phyloP scores from a whole-genome alignment of 192 early-diverging fungal genomes.

The Backusella circina region DNA sequence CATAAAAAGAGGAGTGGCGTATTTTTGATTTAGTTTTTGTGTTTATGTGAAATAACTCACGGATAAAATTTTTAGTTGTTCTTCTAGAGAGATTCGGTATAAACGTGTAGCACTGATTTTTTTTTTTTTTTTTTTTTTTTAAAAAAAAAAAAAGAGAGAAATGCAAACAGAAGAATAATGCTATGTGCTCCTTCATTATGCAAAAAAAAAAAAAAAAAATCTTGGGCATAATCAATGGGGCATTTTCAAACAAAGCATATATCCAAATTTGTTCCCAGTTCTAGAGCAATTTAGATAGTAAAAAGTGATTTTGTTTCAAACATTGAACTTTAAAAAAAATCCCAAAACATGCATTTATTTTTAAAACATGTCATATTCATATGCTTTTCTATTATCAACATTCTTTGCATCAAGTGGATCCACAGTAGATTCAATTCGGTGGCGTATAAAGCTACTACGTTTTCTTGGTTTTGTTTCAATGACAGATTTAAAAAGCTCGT shows the following conservation, averaged over 20 bases:
- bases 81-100: background rate
- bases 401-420: slow-evolving; percentile 33
- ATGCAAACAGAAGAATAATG: too few species aligned
- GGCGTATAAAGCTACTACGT: slow-evolving; percentile 9
- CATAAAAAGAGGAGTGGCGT: too few species aligned
- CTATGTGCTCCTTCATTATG: too few species aligned
- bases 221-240: background rate
- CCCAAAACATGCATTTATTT: background rate
- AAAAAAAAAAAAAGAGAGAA: too few species aligned
- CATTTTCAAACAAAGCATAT: background rate
- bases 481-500: slow-evolving; percentile 2
- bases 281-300: too few species aligned
- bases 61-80: background rate
- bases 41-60: background rate
- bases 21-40: too few species aligned
- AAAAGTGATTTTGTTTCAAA: background rate
- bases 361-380: slow-evolving; percentile 25
- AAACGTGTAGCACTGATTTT: background rate
- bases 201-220: too few species aligned
- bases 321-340: background rate
- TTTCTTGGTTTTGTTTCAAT: slow-evolving; percentile 7
- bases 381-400: slow-evolving; percentile 19
- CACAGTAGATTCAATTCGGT: background rate
- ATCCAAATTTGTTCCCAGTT: background rate
- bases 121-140: too few species aligned